These are phyloP conservation scores for Zizania latifolia DNA, from an alignment of 176 grass and related monocot species.

Conservation along the genomic window DNA sequence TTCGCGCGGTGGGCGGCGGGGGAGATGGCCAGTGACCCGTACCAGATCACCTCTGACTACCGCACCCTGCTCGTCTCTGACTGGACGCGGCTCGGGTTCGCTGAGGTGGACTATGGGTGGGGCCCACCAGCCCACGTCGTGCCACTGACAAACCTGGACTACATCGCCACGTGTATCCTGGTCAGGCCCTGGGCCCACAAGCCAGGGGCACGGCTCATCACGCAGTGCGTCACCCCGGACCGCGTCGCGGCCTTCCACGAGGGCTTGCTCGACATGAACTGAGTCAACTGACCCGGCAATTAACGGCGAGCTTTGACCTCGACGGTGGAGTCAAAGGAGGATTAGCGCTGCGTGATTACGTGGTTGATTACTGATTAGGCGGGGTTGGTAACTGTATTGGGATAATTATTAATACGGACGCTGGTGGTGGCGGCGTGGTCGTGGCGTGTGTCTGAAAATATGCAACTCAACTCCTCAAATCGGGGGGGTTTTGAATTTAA, in stretches of 20 bases:
- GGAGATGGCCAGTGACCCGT: slow-evolving; percentile 48
- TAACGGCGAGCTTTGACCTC: neutral
- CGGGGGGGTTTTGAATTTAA: neutral
- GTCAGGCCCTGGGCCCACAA: slow-evolving; percentile 68
- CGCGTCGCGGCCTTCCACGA: slow-evolving; percentile 61
- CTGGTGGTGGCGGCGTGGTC: slow-evolving; percentile 17
- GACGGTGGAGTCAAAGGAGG: neutral
- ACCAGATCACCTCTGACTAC: slow-evolving; percentile 84
- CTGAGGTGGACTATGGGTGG: slow-evolving; percentile 92
- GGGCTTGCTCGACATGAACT: slow-evolving; percentile 55
- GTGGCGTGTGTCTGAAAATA: neutral
- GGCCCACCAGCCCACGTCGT: slow-evolving; percentile 75
- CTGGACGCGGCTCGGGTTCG: slow-evolving; percentile 81
- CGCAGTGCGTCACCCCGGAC: slow-evolving; percentile 70
- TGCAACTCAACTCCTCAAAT: slow-evolving; percentile 32
- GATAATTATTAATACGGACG: neutral
- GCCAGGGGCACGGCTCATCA: slow-evolving; percentile 65
- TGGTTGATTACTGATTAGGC: neutral
- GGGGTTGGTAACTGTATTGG: slow-evolving; percentile 5
- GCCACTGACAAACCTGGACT: slow-evolving; percentile 82
- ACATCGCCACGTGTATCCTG: slow-evolving; percentile 86
- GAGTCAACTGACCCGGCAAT: neutral
- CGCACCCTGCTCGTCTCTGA: slow-evolving; percentile 71
- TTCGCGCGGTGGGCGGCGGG: slow-evolving; percentile 56
- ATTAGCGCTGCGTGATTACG: neutral